These are phyloP conservation scores for Yamadazyma phyllophila DNA, from an alignment of 805 yeast species.

Conservation along the genomic window DNA sequence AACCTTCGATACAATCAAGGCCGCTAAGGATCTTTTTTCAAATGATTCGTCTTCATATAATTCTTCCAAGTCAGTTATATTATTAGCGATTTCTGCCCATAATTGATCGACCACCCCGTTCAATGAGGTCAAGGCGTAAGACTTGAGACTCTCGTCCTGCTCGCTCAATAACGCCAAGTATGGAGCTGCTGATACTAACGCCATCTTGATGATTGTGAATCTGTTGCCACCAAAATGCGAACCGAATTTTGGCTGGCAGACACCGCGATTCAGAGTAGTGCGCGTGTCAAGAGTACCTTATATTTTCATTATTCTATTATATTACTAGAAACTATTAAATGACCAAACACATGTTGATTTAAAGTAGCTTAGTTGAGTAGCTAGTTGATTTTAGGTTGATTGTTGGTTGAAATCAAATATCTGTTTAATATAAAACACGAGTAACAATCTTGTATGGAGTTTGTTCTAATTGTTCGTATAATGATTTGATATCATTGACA, in stretches of 20 bases:
- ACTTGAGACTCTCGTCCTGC: slow-evolving; percentile 70
- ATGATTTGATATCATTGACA: slow-evolving; percentile 73
- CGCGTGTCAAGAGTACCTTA: too few relatives aligned
- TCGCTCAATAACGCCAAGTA: slow-evolving; percentile 87
- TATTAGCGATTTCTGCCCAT: slow-evolving; percentile 97
- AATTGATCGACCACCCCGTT: slow-evolving; percentile 82
- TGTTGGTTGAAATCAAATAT: too few relatives aligned
- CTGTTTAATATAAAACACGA: slow-evolving; percentile 72
- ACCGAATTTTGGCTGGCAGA: not conserved
- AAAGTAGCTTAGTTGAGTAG: too few relatives aligned
- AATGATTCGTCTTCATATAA: slow-evolving; percentile 82
- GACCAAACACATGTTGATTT: too few relatives aligned
- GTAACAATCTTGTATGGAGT: slow-evolving; percentile 91
- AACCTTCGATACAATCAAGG: slow-evolving; percentile 86
- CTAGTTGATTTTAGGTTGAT: too few relatives aligned
- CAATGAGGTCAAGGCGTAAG: slow-evolving; percentile 80
- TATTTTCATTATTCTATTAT: too few relatives aligned
- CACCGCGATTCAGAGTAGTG: too few relatives aligned
- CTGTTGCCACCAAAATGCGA: slow-evolving; percentile 11
- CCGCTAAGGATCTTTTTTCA: slow-evolving; percentile 78
- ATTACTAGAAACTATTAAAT: too few relatives aligned
- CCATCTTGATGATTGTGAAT: slow-evolving; percentile 31
- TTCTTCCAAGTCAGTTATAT: slow-evolving; percentile 83
- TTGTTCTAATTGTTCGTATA: slow-evolving; percentile 80
- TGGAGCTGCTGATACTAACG: slow-evolving; percentile 85